Base-by-base conservation (phyloP, 78 protist genomes). In the Dictyostelium purpureum region DNA sequence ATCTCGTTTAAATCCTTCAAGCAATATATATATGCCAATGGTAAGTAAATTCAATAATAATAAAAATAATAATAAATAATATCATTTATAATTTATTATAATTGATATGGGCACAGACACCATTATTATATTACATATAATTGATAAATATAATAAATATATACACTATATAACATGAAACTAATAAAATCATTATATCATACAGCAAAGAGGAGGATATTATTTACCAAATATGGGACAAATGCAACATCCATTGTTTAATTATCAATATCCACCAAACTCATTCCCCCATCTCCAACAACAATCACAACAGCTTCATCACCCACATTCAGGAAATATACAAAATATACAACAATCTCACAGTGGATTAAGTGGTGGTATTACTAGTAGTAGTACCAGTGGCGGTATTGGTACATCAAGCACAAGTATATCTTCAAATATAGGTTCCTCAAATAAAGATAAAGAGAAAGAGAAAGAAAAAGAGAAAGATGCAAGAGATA, bases 11-110 rank as follows among this genome's bases (percentile, higher is more conserved):
- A 37, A 70, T 24, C 77, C 77, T 3, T n/a, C 77, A 24, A 37
- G 52, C 9, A 70, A 70, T 70, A 70, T 70, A 45, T 70, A 37
- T 70, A 70, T 70, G 11, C 77, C 77, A 42, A 42, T 61, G 69
- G 69, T 61, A 61, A 28, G 69, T 63, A 28, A 63, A 5, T 37
- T 19, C 12, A 10, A 26, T 31, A 9, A 10, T 24, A 63, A 63
- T 63, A 33, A 33, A 26, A 57, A 26, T 21, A 57, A 26, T 16
- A 57, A 57, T 21, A 26, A 19, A 57, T 21, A 21, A 57, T 2
- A 57, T 7, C 6, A 3, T 21, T 57, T 57, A 26, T 6, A 26
- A 21, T 57, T 31, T 33, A 12, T 24, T 24, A 24, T 14, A 63
- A 26, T 16, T 10, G 1, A 26, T 28, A 28, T 59, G 24, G 14